Base-by-base conservation (phyloP, 805 yeast genomes). In the Pichia ethanolica region DNA sequence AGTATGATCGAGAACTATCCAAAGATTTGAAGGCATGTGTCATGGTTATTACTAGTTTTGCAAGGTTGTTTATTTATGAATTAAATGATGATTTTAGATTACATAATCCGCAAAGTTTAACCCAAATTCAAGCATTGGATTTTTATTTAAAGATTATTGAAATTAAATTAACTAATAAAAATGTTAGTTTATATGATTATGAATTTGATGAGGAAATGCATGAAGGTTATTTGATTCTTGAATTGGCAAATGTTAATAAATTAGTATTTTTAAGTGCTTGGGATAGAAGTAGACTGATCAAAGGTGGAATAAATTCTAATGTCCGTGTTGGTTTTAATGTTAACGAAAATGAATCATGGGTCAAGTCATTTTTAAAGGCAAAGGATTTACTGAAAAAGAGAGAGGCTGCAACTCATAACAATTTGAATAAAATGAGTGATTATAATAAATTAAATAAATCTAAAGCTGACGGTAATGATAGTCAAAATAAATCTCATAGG, bases 161-260 rank as follows among this genome's bases (percentile, higher is more conserved):
- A 30, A 71, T 77, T 36, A 73, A 68, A 46, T 56, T 74, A 33
- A 74, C 78, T 0, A 79, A 76, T 56, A 66, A 70, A 41, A 70
- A 78, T 55, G 79, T 85, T 48, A 86, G 86, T 59, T 81, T 86
- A 82, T 86, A 85, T 61, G 91, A 85, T 64, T 84, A 82, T 64
- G 91, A 85, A 61, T 85, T 86, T 64, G 82, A 81, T 53, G 86
- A 80, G 50, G 68, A 65, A 20, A 71, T 71, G 7, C 71, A 71
- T 27, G 74, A 71, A 48, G 93, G 91, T 0, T 83, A 78, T 57
- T 67, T 84, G 42, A 82, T 83, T 11, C 59, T 85, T 32, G 90
- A 85, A 58, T 68, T 82, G 56, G 72, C 78, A 55, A 75, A 74
- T 51, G 70, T 73, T 48, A 80, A 79, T 41, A 77, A 76, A 51